phyloP scores from a whole-genome alignment of 2,329 filamentous ascomycete species.

The Aplosporella prunicola region DNA sequence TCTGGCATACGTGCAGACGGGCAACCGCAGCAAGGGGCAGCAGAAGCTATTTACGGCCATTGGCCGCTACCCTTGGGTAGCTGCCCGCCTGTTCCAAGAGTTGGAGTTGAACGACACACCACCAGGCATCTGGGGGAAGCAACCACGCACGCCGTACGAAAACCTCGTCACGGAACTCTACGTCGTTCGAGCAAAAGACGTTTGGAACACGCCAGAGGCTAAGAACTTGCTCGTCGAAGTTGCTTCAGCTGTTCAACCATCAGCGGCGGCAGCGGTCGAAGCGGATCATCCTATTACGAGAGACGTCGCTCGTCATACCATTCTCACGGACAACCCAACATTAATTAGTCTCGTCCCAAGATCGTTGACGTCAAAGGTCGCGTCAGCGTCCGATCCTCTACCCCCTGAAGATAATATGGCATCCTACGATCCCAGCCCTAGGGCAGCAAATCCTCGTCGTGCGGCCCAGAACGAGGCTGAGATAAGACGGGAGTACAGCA shows the following conservation, averaged over 20 bases:
- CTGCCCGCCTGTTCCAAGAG: slow-evolving; percentile 68
- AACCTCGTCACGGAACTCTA: slow-evolving; percentile 68
- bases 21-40: slow-evolving; percentile 56
- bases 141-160: slow-evolving; percentile 55
- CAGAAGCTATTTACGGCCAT: slow-evolving; percentile 59
- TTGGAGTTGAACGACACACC: slow-evolving; percentile 68
- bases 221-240: slow-evolving; percentile 60
- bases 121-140: slow-evolving; percentile 71
- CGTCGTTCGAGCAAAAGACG: slow-evolving; percentile 62
- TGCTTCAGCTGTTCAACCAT: slow-evolving; percentile 43
- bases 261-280: slow-evolving; percentile 32
- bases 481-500: slow-evolving; percentile 10
- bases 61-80: slow-evolving; percentile 71
- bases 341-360: slow-evolving; percentile 63
- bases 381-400: slow-evolving; percentile 71
- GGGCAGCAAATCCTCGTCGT: background rate
- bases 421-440: slow-evolving; percentile 16
- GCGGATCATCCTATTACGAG: slow-evolving; percentile 36
- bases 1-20: slow-evolving; percentile 64
- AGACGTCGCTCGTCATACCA: slow-evolving; percentile 63
- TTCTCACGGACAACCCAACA: slow-evolving; percentile 63
- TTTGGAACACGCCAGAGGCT: slow-evolving; percentile 75
- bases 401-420: slow-evolving; percentile 49
- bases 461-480: slow-evolving; percentile 1
- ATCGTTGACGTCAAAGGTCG: slow-evolving; percentile 43